phyloP scores from a whole-genome alignment of 345 rosid species.

The Moricandia moricandioides region DNA sequence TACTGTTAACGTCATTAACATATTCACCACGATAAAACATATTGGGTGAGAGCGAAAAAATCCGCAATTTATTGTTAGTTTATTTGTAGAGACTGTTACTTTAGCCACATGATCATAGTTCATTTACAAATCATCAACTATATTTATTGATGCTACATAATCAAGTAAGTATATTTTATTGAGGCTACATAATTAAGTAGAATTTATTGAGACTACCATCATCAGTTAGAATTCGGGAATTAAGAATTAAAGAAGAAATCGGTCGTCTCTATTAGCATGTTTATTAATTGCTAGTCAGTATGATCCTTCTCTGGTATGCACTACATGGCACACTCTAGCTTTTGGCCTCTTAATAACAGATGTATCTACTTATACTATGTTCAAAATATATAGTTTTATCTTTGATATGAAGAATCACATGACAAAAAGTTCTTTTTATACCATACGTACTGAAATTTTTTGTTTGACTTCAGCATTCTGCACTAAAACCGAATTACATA shows the following conservation, averaged over 20 bases:
- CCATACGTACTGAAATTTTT: background rate
- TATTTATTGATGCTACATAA: too few species aligned
- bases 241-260: conserved; percentile 1
- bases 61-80: background rate
- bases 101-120: background rate
- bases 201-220: background rate
- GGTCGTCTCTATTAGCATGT: background rate
- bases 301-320: background rate
- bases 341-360: conserved; percentile 1
- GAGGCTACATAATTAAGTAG: too few species aligned
- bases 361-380: background rate
- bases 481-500: background rate
- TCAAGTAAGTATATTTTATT: too few species aligned
- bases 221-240: background rate
- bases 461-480: background rate
- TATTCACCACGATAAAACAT: background rate
- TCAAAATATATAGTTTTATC: background rate
- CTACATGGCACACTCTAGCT: background rate
- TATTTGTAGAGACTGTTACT: background rate
- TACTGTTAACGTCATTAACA: background rate
- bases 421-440: background rate
- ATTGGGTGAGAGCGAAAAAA: background rate
- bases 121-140: background rate
- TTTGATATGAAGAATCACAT: background rate
- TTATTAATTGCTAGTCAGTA: conserved; percentile 21